Evolutionary conservation across 2,329 filamentous ascomycete genomes (phyloP).

Genomic region (Gnomoniopsis sp.): DNA sequence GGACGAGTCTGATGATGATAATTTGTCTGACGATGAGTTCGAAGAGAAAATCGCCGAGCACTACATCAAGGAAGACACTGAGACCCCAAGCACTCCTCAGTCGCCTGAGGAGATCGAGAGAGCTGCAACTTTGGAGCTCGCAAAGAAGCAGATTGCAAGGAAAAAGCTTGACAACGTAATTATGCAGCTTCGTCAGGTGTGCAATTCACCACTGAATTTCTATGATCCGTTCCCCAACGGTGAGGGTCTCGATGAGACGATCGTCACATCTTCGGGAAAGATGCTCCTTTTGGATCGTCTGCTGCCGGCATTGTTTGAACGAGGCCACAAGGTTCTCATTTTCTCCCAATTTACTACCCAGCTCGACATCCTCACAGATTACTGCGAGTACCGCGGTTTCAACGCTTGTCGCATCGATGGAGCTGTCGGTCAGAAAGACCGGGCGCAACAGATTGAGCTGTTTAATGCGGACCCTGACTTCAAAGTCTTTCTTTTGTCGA

Average conservation of each 20-base stretch:
- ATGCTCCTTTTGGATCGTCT: constrained; percentile 92
- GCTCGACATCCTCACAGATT: constrained; percentile 85
- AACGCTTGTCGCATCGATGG: constrained; percentile 88
- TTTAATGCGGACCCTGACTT: constrained; percentile 66
- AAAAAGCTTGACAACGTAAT: constrained; percentile 94
- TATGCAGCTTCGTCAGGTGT: constrained; percentile 87
- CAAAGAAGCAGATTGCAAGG: constrained; percentile 80
- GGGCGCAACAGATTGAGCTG: constrained; percentile 66
- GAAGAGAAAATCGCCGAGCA: constrained; percentile 72
- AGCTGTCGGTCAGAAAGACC: constrained; percentile 70
- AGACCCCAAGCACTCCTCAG: constrained; percentile 31
- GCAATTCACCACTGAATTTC: constrained; percentile 94
- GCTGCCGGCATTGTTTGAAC: constrained; percentile 68
- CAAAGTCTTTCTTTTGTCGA: constrained; percentile 84
- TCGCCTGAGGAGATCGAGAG: constrained; percentile 61
- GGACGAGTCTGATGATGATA: constrained; percentile 57
- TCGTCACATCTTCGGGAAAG: constrained; percentile 87
- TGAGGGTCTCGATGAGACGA: constrained; percentile 68
- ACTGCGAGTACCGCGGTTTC: constrained; percentile 75
- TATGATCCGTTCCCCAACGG: constrained; percentile 77
- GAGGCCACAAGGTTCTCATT: constrained; percentile 86
- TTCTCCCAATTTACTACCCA: constrained; percentile 97
- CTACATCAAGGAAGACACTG: constrained; percentile 38
- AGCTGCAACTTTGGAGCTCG: constrained; percentile 68
- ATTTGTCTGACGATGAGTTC: constrained; percentile 79